These are phyloP conservation scores for Candida parachauliodes DNA, from an alignment of 805 yeast genomes.

Conservation along the genomic window DNA sequence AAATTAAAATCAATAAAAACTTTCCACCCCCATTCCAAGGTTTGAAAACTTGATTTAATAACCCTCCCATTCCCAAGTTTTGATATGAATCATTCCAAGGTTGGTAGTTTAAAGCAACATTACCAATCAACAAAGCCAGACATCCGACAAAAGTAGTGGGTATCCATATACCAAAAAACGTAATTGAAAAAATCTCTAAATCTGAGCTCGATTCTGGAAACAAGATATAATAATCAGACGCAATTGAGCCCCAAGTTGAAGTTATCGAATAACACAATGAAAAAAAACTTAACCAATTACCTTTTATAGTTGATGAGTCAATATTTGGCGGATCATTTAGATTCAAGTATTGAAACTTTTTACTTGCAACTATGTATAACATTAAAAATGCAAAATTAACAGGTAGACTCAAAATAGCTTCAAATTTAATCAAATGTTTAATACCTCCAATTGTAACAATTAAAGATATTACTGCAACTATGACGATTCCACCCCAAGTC, in stretches of 20 bases:
- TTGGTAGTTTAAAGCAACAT: constrained; percentile 54
- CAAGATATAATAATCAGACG: constrained; percentile 78
- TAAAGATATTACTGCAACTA: constrained; percentile 62
- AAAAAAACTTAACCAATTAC: constrained; percentile 72
- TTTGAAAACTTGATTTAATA: constrained; percentile 57
- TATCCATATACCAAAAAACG: constrained; percentile 61
- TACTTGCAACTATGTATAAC: constrained; percentile 59
- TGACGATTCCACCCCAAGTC: constrained; percentile 67
- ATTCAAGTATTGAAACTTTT: constrained; percentile 37
- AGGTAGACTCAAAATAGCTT: constrained; percentile 64
- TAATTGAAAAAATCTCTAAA: constrained; percentile 50
- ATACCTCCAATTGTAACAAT: constrained; percentile 77
- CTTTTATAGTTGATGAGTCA: constrained; percentile 44
- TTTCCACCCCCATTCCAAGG: constrained; percentile 81
- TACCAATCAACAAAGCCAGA: constrained; percentile 66
- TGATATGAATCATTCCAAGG: constrained; percentile 59
- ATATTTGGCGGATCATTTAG: constrained; percentile 20
- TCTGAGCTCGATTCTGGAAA: constrained; percentile 71
- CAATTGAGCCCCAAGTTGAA: constrained; percentile 85
- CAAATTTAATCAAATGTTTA: constrained; percentile 63
- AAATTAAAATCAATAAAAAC: constrained; percentile 64
- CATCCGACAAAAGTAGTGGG: constrained; percentile 79
- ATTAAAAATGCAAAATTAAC: constrained; percentile 64
- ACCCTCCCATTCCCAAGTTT: constrained; percentile 69
- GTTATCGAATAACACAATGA: constrained; percentile 74